Evolutionary conservation across 2,329 filamentous ascomycete species (phyloP).

Genomic region (Bipolaris bicolor): DNA sequence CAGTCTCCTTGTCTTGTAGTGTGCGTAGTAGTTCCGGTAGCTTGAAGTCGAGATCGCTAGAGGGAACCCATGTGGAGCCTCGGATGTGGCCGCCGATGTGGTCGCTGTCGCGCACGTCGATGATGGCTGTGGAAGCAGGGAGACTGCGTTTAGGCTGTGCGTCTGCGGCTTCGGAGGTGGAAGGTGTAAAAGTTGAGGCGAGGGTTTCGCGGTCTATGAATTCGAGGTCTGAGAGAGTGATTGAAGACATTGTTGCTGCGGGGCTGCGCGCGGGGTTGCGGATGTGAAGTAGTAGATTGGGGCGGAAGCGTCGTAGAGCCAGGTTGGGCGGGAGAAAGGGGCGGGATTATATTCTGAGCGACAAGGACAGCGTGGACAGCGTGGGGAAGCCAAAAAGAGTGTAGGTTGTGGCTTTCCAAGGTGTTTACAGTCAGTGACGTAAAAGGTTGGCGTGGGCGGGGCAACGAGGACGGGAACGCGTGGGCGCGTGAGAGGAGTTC

Average conservation of each 20-base stretch:
- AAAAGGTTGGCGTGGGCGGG: not conserved
- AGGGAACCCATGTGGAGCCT: conserved; percentile 77
- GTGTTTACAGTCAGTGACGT: not conserved
- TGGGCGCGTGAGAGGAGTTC: not conserved
- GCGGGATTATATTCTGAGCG: not conserved
- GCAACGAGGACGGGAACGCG: not conserved
- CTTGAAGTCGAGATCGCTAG: conserved; percentile 71
- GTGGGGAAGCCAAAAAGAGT: no score
- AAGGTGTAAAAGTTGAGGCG: conserved; percentile 56
- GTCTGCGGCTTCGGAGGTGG: conserved; percentile 66
- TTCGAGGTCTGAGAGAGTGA: conserved; percentile 66
- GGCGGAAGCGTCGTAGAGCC: not conserved
- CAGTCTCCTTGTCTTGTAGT: conserved; percentile 76
- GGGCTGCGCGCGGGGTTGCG: not conserved
- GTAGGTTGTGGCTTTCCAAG: no score
- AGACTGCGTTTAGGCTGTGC: conserved; percentile 65
- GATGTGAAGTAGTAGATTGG: not conserved
- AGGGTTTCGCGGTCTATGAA: conserved; percentile 72
- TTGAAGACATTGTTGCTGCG: conserved; percentile 41
- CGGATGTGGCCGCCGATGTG: conserved; percentile 90
- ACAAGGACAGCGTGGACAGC: not conserved
- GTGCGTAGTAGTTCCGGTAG: conserved; percentile 83
- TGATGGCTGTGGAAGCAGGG: conserved; percentile 64
- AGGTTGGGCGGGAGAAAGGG: not conserved
- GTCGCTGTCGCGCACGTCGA: conserved; percentile 92